Base-by-base conservation (phyloP, 2,329 filamentous ascomycete species). In the Ilyonectria sp. region DNA sequence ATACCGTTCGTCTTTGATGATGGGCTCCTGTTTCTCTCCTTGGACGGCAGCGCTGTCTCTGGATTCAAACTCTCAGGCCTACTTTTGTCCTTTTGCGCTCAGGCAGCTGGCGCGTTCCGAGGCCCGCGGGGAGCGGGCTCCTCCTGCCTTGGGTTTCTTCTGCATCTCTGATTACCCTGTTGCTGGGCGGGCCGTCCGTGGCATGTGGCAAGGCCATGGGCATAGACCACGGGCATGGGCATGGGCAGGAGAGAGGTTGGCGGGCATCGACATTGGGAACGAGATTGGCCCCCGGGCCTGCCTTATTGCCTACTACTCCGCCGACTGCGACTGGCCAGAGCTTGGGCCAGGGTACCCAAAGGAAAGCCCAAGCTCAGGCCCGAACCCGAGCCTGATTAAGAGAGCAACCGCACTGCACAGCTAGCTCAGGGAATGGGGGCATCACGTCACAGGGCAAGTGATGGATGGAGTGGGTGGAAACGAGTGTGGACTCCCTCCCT, bases 401-500 rank as follows among this genome's bases (percentile, higher is more conserved):
- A 64, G 60, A 50, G 50, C 47, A 66, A 64, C 29, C 35, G 43
- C 46, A 21, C 50, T 49, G 29, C 55, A 60, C 67, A 62, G 57
- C 53, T 53, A 47, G 63, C 61, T 46, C 55, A 63, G 72, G 70
- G 65, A 62, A 54, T 65, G 60, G 66, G 67, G 69, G 63, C 62
- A 69, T 75, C 68, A 73, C 56, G 60, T 68, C 65, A 64, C 65
- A 68, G 56, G 65, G 67, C 67, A 66, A 68, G 56, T 60, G 56
- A 64, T 59, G 66, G 62, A 74, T 31, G 63, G 21, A 69, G 65
- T 67, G 58, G 55, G 65, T 69, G 69, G 66, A 72, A 74, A 73
- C 68, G 63, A 74, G 70, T 71, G 73, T 75, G 73, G 72, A 67
- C 66, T 71, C 66, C 63, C 65, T 66, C 47, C 26, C 5, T 56